Evolutionary conservation across 1,284 basidiomycete species (phyloP).

Genomic region (Cryptococcus hybrid): DNA sequence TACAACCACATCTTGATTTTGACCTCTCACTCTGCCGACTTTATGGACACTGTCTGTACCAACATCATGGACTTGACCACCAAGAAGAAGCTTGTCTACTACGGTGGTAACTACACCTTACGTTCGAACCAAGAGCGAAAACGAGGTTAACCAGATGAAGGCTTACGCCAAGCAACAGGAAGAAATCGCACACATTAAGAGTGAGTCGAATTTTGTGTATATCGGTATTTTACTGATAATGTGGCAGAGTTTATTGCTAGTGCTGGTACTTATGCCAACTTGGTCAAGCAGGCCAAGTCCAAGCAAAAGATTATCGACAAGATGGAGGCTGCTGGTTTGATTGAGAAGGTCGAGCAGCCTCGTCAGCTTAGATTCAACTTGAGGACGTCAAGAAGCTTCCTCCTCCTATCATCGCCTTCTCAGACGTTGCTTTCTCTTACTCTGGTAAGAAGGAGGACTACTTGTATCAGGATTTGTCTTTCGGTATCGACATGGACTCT

Average conservation of each 20-base stretch:
- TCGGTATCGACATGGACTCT: conserved; percentile 78
- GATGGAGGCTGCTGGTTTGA: conserved; percentile 99
- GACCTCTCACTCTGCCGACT: conserved; percentile 83
- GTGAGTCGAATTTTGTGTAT: not conserved
- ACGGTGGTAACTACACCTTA: conserved; percentile 97
- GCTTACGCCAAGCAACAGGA: conserved; percentile 98
- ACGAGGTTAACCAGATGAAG: conserved; percentile 97
- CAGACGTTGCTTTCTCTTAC: conserved; percentile 92
- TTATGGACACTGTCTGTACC: conserved; percentile 96
- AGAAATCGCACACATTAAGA: conserved; percentile 89
- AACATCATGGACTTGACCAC: conserved; percentile 94
- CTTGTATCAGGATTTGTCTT: conserved; percentile 81
- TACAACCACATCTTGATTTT: conserved; percentile 17
- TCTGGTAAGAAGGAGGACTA: conserved; percentile 84
- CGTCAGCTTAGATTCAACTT: conserved; percentile 84
- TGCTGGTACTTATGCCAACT: conserved; percentile 97
- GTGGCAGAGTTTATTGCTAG: conserved; percentile 88
- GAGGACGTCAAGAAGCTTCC: conserved; percentile 92
- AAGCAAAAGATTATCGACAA: conserved; percentile 99
- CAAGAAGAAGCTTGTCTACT: conserved; percentile 65
- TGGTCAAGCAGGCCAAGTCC: conserved; percentile 98
- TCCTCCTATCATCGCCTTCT: conserved; percentile 96
- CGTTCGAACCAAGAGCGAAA: conserved; percentile 87
- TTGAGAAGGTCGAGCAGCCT: conserved; percentile 79
- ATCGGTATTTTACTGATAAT: not conserved